A percentile compares a stretch with the other conserved stretches of the same genome.
phyloP scores from a whole-genome alignment of 305 asterid species.

The Vinca major region DNA sequence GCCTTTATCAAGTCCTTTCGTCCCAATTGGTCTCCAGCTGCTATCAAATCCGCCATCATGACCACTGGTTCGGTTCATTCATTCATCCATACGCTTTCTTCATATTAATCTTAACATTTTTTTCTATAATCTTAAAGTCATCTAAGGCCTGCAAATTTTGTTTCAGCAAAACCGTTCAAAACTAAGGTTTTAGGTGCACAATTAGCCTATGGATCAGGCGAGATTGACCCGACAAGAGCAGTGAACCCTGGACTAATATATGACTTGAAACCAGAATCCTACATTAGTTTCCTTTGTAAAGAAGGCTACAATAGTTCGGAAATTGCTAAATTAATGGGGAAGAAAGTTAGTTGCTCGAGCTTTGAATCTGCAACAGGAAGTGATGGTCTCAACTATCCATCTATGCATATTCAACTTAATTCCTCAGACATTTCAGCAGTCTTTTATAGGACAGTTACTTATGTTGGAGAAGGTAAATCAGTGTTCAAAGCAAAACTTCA shows the following conservation, averaged over 20 bases:
- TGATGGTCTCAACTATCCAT: conserved; percentile 77
- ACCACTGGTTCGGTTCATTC: conserved; percentile 45
- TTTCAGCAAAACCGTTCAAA: too few relatives aligned
- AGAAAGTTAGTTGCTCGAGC: conserved; percentile 37
- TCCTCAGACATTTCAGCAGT: conserved; percentile 34
- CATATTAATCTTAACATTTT: too few relatives aligned
- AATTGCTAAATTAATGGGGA: conserved; percentile 40
- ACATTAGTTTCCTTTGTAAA: conserved; percentile 59
- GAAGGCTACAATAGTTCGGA: conserved; percentile 40
- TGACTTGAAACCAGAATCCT: conserved; percentile 35
- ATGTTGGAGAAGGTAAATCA: conserved; percentile 35
- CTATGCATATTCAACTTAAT: conserved; percentile 39
- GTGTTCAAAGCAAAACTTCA: conserved; percentile 40
- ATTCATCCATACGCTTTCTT: too few relatives aligned
- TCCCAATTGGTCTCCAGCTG: conserved; percentile 75
- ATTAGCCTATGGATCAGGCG: conserved; percentile 68
- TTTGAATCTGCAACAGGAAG: conserved; percentile 32
- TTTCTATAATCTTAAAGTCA: too few relatives aligned
- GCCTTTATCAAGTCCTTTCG: conserved; percentile 71
- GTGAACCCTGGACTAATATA: conserved; percentile 68
- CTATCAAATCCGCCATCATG: conserved; percentile 83
- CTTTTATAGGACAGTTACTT: conserved; percentile 49
- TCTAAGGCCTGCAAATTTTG: too few relatives aligned
- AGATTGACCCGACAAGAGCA: conserved; percentile 50
- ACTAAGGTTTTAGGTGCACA: conserved; percentile 24